Evolutionary conservation across 306 rosid genomes (phyloP).

Genomic region (Quercus agrifolia): DNA sequence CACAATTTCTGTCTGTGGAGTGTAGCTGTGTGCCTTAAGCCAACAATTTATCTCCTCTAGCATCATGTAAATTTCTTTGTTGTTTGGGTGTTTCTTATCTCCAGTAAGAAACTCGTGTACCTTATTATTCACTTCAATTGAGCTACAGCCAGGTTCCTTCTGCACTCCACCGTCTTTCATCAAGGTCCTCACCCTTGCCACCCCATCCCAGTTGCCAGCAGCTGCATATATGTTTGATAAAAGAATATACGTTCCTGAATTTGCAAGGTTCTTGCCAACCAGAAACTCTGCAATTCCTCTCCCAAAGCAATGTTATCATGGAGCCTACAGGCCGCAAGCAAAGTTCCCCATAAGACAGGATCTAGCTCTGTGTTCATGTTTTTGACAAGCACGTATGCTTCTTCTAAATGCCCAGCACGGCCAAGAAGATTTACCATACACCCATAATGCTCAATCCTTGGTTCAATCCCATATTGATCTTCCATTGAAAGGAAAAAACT

Average conservation of each 20-base stretch:
- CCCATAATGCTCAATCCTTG: conserved; percentile 74
- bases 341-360: conserved; percentile 75
- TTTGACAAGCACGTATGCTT: conserved; percentile 65
- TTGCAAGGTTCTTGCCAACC: conserved; percentile 49
- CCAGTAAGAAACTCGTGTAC: conserved; percentile 84
- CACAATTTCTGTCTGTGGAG: conserved; percentile 57
- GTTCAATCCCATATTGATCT: conserved; percentile 39
- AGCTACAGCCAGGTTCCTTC: conserved; percentile 88
- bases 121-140: conserved; percentile 61
- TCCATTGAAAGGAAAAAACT: conserved; percentile 55
- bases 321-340: conserved; percentile 79
- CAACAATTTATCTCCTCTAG: conserved; percentile 58
- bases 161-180: conserved; percentile 70
- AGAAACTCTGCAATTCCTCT: conserved; percentile 69
- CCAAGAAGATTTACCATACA: conserved; percentile 83
- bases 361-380: conserved; percentile 61
- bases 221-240: conserved; percentile 77
- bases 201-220: conserved; percentile 70
- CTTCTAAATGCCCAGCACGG: conserved; percentile 63
- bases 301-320: conserved; percentile 58
- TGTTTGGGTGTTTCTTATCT: conserved; percentile 56
- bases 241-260: conserved; percentile 75
- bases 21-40: conserved; percentile 59
- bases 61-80: conserved; percentile 60
- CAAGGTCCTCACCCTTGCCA: conserved; percentile 60